Conservation (phyloP, 352 stramenopile species). For the Blastocystis sp. region DNA sequence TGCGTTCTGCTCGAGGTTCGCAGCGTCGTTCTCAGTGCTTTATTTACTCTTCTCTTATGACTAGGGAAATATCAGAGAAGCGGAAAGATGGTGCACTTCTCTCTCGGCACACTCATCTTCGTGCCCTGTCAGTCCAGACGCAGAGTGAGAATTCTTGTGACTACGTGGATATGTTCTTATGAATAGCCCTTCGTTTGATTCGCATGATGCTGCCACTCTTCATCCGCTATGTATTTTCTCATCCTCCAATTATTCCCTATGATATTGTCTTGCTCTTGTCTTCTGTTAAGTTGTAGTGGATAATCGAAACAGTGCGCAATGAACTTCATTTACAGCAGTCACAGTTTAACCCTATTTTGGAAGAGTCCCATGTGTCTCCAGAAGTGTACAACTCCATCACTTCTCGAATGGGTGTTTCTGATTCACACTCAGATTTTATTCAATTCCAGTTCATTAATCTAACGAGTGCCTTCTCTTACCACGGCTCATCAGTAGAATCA, state of each 20-base stretch:
- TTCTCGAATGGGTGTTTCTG: background rate
- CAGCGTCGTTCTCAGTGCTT: no score
- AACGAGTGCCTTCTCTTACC: no score
- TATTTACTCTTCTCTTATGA: no score
- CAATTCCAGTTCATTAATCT: no score
- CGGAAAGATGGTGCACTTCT: no score
- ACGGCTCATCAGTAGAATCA: no score
- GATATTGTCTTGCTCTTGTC: background rate
- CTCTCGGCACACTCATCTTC: no score
- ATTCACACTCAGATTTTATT: no score
- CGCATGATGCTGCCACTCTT: conserved; percentile 6
- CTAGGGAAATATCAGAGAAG: no score
- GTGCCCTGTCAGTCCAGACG: background rate
- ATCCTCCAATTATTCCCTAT: background rate
- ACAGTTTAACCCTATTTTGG: background rate
- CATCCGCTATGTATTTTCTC: conserved; percentile 3
- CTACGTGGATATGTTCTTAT: background rate
- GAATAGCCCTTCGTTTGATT: background rate
- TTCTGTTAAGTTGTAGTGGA: background rate
- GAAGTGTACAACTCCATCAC: background rate
- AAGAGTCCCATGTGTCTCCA: background rate
- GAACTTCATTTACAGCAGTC: background rate
- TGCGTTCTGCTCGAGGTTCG: no score
- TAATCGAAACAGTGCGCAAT: background rate
- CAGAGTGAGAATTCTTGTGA: conserved; percentile 9